A percentile compares a stretch with the other conserved stretches of the same genome.
These are phyloP conservation scores for Naganishia antarctica DNA, from an alignment of 768 basidiomycete species.

Conservation along the genomic window DNA sequence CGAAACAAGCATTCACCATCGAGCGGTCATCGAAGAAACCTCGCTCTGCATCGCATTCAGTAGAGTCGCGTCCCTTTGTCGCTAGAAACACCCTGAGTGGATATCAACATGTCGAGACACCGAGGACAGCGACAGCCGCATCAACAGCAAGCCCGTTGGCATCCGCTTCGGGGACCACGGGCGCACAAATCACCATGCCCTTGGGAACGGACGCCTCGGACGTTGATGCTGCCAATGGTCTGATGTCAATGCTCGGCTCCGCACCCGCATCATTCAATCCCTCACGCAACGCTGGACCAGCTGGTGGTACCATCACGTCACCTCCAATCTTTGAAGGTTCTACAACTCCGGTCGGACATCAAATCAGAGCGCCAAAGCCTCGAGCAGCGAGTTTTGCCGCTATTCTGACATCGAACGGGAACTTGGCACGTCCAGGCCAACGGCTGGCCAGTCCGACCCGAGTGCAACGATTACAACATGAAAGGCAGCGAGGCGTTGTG, in stretches of 20 bases:
- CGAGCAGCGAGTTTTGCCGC: slow-evolving; percentile 14
- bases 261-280: slow-evolving; percentile 13
- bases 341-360: neutral
- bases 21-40: neutral
- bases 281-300: neutral
- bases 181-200: slow-evolving; percentile 10
- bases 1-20: neutral
- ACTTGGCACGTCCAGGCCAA: neutral
- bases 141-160: neutral
- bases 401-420: neutral
- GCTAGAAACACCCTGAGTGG: slow-evolving; percentile 2
- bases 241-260: slow-evolving; percentile 19
- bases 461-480: neutral
- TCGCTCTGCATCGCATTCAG: slow-evolving; percentile 4
- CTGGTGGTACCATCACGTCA: neutral
- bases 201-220: slow-evolving; percentile 10
- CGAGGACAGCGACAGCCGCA: neutral
- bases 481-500: neutral
- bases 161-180: neutral
- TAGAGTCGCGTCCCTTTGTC: slow-evolving; percentile 1
- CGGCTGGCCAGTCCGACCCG: slow-evolving; percentile 5
- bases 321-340: neutral
- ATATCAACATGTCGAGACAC: slow-evolving; percentile 5
- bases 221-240: slow-evolving; percentile 17
- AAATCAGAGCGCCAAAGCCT: neutral